These are phyloP conservation scores for Leccinum longicurvipes DNA, from an alignment of 768 basidiomycete genomes.

Conservation along the genomic window DNA sequence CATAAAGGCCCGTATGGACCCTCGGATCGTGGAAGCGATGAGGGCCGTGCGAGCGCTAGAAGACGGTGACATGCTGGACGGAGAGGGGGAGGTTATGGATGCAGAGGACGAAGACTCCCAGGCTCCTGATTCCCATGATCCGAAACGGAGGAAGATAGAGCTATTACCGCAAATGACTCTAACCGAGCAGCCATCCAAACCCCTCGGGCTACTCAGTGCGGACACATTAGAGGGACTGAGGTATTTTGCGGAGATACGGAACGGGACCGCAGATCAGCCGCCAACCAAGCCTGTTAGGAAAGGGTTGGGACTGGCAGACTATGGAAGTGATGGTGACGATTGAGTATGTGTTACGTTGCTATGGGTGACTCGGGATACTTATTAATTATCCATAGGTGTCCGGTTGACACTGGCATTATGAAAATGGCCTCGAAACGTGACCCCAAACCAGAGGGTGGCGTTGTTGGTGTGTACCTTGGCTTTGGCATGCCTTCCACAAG, in stretches of 20 bases:
- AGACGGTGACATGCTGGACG: conserved; percentile 55
- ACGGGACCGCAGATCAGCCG: conserved; percentile 34
- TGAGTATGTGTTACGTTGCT: conserved; percentile 15
- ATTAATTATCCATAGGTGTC: conserved; percentile 1
- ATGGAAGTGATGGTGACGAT: conserved; percentile 74
- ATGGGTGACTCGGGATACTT: background rate
- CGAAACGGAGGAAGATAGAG: conserved; percentile 36
- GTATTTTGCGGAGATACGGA: conserved; percentile 86
- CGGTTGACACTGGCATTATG: too few species aligned
- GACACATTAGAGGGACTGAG: conserved; percentile 89
- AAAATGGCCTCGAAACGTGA: background rate
- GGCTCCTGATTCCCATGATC: conserved; percentile 32
- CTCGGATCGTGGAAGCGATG: conserved; percentile 86
- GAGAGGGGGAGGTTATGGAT: conserved; percentile 35
- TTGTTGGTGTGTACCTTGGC: conserved; percentile 23
- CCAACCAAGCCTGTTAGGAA: conserved; percentile 32
- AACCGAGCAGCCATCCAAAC: conserved; percentile 33
- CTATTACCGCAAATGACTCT: conserved; percentile 27
- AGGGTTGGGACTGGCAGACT: conserved; percentile 65
- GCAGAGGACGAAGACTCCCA: conserved; percentile 33
- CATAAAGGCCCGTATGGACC: conserved; percentile 82
- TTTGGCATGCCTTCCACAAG: conserved; percentile 24
- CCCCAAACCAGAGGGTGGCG: background rate
- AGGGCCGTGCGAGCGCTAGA: conserved; percentile 83
- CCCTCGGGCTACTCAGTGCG: conserved; percentile 65